These are phyloP conservation scores for Arthrobotrys conoides DNA, from an alignment of 2,329 filamentous ascomycete genomes.

Conservation along the genomic window DNA sequence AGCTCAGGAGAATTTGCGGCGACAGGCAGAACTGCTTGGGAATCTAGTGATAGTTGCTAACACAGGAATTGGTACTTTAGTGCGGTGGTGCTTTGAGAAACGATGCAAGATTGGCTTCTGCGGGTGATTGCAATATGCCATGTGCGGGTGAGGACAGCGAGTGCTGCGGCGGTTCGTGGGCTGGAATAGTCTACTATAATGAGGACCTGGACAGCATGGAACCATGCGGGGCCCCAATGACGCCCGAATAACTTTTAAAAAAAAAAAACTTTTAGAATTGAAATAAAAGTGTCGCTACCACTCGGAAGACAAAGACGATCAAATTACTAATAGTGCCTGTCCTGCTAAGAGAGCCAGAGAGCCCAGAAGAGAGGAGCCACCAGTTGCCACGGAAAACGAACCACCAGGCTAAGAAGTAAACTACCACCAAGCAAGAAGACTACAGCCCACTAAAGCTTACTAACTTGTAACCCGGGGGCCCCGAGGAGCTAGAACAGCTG, in stretches of 20 bases:
- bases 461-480: too few species aligned
- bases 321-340: too few species aligned
- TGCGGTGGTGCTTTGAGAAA: conserved; percentile 24
- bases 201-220: conserved; percentile 16
- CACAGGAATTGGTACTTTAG: background rate
- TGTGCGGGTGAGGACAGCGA: background rate
- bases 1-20: background rate
- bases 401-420: too few species aligned
- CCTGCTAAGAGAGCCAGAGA: too few species aligned
- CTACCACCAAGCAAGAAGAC: too few species aligned
- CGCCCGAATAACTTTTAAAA: background rate
- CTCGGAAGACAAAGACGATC: background rate
- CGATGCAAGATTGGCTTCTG: background rate
- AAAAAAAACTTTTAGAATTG: background rate
- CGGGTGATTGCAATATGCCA: background rate
- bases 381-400: too few species aligned
- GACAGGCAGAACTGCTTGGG: background rate
- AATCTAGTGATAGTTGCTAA: background rate
- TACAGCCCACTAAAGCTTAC: too few species aligned
- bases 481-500: too few species aligned
- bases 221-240: conserved; percentile 2
- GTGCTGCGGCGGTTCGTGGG: conserved; percentile 16
- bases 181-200: conserved; percentile 6
- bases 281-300: background rate
- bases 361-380: too few species aligned